Conservation (phyloP, 148 eudicot genomes). For the Diospyros lotus region DNA sequence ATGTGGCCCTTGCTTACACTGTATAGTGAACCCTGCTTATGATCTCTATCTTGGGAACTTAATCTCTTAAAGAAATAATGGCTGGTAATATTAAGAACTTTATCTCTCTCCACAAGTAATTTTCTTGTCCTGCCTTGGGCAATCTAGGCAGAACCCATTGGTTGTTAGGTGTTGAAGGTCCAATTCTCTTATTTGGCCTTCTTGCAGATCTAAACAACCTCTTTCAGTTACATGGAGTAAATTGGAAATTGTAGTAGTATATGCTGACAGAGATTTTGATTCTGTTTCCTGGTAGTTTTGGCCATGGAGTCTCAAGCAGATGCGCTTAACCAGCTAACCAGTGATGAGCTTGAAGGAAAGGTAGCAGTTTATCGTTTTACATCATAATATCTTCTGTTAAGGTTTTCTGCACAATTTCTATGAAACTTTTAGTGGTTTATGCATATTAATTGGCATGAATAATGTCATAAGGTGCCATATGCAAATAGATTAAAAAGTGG, state of each 20-base stretch:
- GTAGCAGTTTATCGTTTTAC: slow-evolving; percentile 28
- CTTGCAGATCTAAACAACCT: neutral
- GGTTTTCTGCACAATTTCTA: neutral
- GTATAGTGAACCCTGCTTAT: neutral
- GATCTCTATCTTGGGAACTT: neutral
- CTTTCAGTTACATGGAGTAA: neutral
- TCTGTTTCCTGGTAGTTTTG: slow-evolving; percentile 45
- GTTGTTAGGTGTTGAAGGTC: slow-evolving; percentile 1
- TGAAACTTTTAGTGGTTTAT: neutral
- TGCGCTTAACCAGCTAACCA: slow-evolving; percentile 69
- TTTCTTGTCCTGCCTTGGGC: neutral
- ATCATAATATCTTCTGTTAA: too few species aligned
- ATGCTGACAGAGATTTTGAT: slow-evolving; percentile 1
- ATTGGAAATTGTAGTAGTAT: slow-evolving; percentile 2
- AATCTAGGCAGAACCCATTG: neutral
- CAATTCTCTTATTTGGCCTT: neutral
- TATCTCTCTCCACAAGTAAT: neutral
- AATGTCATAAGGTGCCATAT: neutral
- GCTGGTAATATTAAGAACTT: too few species aligned
- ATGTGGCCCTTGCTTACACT: neutral
- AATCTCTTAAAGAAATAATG: neutral
- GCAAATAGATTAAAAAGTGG: neutral
- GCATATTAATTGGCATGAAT: neutral
- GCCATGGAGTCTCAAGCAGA: slow-evolving; percentile 97
- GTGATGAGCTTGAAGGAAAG: slow-evolving; percentile 96